Evolutionary conservation across 495 filamentous ascomycete species (phyloP).

Genomic region (Hypoxylon trugodes): DNA sequence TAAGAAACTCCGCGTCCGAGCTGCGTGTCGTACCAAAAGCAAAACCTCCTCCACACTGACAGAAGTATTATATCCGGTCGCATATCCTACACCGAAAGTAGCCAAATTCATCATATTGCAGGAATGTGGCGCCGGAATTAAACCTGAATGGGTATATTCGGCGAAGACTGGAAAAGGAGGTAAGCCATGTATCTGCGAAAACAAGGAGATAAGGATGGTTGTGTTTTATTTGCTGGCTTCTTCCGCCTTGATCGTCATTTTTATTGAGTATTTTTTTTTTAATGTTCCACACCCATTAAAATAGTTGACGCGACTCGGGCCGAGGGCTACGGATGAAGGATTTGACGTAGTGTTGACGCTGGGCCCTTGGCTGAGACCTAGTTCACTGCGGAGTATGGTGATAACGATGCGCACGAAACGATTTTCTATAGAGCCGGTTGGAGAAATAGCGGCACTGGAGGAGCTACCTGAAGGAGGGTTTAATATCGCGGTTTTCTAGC

Average conservation of each 20-base stretch:
- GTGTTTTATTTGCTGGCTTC: neutral
- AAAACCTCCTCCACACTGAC: neutral
- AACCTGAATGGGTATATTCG: neutral
- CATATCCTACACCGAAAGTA: conserved; percentile 1
- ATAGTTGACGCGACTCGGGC: conserved; percentile 18
- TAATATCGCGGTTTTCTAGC: neutral
- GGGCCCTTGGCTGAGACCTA: neutral
- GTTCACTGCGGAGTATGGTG: neutral
- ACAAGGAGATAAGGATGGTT: conserved; percentile 19
- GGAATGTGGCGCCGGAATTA: conserved; percentile 1
- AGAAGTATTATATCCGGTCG: conserved; percentile 14
- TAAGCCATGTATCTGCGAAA: conserved; percentile 20
- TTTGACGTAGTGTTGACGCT: conserved; percentile 1
- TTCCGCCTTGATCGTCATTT: no score
- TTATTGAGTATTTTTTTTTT: no score
- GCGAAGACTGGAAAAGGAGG: conserved; percentile 5
- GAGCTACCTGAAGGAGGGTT: conserved; percentile 2
- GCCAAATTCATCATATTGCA: neutral
- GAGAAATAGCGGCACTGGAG: no score
- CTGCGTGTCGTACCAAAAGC: neutral
- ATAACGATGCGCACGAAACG: neutral
- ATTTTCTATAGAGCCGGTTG: conserved; percentile 8
- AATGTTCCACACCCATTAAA: neutral
- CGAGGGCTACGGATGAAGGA: conserved; percentile 21
- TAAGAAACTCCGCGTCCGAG: conserved; percentile 36